Evolutionary conservation across 805 yeast genomes (phyloP).

Genomic region (Candida gorgasii): DNA sequence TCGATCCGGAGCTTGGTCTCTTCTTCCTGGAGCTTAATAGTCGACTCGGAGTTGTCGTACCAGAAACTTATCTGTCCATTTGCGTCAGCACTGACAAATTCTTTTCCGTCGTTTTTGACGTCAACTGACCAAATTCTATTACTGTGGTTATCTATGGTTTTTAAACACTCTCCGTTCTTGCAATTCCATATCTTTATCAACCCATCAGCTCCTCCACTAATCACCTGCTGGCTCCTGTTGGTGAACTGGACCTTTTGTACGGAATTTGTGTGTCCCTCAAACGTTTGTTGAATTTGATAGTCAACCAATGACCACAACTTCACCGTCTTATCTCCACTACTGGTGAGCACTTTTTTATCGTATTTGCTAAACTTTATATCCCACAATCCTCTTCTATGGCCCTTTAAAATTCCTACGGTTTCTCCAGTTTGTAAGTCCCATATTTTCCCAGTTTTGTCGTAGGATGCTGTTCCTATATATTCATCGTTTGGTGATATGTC

Average conservation of each 20-base stretch:
- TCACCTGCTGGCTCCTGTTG: slow-evolving; percentile 63
- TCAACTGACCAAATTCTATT: slow-evolving; percentile 94
- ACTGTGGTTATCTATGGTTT: slow-evolving; percentile 86
- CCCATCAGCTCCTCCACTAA: slow-evolving; percentile 92
- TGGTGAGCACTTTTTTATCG: slow-evolving; percentile 76
- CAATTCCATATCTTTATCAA: slow-evolving; percentile 88
- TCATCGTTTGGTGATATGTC: slow-evolving; percentile 92
- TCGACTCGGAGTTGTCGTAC: slow-evolving; percentile 84
- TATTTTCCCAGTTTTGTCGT: slow-evolving; percentile 86
- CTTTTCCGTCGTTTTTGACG: slow-evolving; percentile 61
- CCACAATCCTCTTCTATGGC: slow-evolving; percentile 96
- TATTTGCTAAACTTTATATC: slow-evolving; percentile 79
- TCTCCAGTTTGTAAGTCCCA: slow-evolving; percentile 92
- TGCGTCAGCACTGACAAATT: slow-evolving; percentile 86
- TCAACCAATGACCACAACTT: slow-evolving; percentile 87
- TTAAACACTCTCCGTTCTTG: slow-evolving; percentile 68
- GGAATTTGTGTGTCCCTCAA: slow-evolving; percentile 93
- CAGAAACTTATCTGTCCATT: slow-evolving; percentile 90
- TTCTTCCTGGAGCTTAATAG: slow-evolving; percentile 52
- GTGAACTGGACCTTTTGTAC: slow-evolving; percentile 80
- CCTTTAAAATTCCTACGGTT: slow-evolving; percentile 76
- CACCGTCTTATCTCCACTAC: slow-evolving; percentile 90
- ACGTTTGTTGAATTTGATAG: slow-evolving; percentile 72
- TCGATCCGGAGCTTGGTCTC: slow-evolving; percentile 63
- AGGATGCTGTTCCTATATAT: slow-evolving; percentile 88